Evolutionary conservation across 148 eudicot species (phyloP), one percentile per base, ranked within the genome.

Genomic region (Rhododendron williamsianum): DNA sequence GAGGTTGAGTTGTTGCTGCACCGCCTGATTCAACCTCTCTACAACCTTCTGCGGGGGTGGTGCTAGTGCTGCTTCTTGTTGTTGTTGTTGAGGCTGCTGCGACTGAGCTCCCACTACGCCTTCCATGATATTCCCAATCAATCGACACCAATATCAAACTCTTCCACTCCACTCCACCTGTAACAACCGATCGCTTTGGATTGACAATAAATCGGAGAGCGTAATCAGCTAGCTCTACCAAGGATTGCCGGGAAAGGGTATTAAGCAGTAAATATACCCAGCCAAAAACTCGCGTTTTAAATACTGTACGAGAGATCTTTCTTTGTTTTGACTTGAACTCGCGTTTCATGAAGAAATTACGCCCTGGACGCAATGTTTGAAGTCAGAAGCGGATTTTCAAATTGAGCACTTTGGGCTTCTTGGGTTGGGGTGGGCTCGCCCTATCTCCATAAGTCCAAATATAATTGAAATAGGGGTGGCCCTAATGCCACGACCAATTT

Each of bases 1-100:
- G 60, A 97, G 92, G 79, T 97, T 97, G 52, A 97, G 93, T 72
- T 95, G 96, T 82, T 94, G 98, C 79, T 89, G 93, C 65, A 95
- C 91, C 48, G 93, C 96, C 8, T 90, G 81, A 86, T 97, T 95
- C 76, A 97, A 86, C 60, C 87, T 84, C 92, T 94, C 98, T 78
- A 88, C 98, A 23, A 63, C 91, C 88, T 84, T 86, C 7, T 86
- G 78, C 1, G 73, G 73, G 4, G 90, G 84, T 76, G 87, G 89
- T 49, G 80, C 89, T 71, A 65, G 4, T 65, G 33, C 72, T 27
- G 4, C 21, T 54, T 9, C 49, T 46, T 9, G 2, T 46, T 9
- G 10, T 46, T 78, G 82, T 35, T 81, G 93, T 25, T 78, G 91
- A 79, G 72, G 91, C 65, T 58, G 65, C 67, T 81, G 90, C 81